Conservation (phyloP, 495 filamentous ascomycete species). For the Daldinia childiae region DNA sequence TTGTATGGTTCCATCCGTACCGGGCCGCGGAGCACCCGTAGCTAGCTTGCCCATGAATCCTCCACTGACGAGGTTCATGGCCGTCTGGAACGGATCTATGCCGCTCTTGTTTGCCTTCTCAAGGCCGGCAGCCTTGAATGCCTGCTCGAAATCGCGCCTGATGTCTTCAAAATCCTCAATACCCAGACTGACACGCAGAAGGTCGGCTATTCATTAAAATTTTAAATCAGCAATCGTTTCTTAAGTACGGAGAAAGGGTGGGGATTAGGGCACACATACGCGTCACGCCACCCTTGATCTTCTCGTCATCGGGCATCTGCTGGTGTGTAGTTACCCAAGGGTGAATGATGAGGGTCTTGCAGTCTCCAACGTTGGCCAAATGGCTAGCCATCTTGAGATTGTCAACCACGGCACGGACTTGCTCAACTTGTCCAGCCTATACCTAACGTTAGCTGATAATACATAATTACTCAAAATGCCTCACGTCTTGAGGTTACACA, state of each 20-base stretch:
- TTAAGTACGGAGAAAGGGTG: neutral
- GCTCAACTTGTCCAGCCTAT: slow-evolving; percentile 51
- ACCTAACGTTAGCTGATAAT: slow-evolving; percentile 27
- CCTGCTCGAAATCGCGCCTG: slow-evolving; percentile 54
- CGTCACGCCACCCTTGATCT: slow-evolving; percentile 54
- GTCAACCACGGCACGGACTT: slow-evolving; percentile 54
- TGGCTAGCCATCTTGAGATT: slow-evolving; percentile 55
- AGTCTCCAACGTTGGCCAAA: slow-evolving; percentile 55
- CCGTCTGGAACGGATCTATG: slow-evolving; percentile 44
- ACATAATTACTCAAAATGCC: slow-evolving; percentile 64
- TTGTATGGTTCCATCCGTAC: slow-evolving; percentile 48
- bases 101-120: slow-evolving; percentile 38
- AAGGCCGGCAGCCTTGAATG: slow-evolving; percentile 51
- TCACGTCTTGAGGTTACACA: slow-evolving; percentile 38
- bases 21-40: slow-evolving; percentile 45
- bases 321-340: slow-evolving; percentile 57
- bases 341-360: slow-evolving; percentile 56
- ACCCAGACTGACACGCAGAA: slow-evolving; percentile 52
- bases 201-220: slow-evolving; percentile 40
- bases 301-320: slow-evolving; percentile 55
- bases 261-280: slow-evolving; percentile 39
- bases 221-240: slow-evolving; percentile 9
- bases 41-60: slow-evolving; percentile 49
- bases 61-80: slow-evolving; percentile 42
- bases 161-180: slow-evolving; percentile 56